Base-by-base conservation (phyloP, 257 asterid species). In the Voacanga thouarsii region DNA sequence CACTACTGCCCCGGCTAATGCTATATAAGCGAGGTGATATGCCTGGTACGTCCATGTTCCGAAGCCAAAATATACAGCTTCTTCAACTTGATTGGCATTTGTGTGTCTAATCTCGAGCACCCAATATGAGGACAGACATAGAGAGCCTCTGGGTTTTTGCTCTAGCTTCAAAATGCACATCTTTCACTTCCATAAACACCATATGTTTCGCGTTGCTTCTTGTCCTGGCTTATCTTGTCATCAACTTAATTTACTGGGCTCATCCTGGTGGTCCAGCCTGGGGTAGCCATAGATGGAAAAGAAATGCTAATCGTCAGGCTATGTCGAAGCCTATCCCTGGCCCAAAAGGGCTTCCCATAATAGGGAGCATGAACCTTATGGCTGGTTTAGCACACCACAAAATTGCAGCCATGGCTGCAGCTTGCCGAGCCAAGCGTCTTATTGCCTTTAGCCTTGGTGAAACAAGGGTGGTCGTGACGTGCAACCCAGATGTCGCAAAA, bases 181-280 rank as follows among this genome's bases (percentile, higher is more conserved):
- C 90, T 12, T 64, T 85, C 77, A 77, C 87, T 67, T 82, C 78
- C 53, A 12, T 55, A 43, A 26, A 78, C 85, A 51, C 84, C 75
- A 1, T 86, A 3, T 37, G 77, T 53, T 43, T 88, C 4, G 80
- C 81, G 72, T 78, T 82, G 16, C 70, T 87, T 49, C 72, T 82
- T 37, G 39, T 86, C 43, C 78, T 90, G 0, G 84, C 87, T 6
- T 86, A 76, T 55, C 23, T 87, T 0, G 12, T 80, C 82, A 59
- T 90, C 84, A 82, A 80, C 86, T 76, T 92, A 8, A 41, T 88
- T 64, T 87, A 88, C 86, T 94, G 98, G 98, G 81, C 86, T 56
- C 84, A 92, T 60, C 87, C 90, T 5, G 97, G 98, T 47, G 98
- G 98, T 55, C 90, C 96, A 3, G 96, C 98, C 47, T 94, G 98